Conservation (phyloP, 179 eudicot genomes). For the Corrigiola litoralis region DNA sequence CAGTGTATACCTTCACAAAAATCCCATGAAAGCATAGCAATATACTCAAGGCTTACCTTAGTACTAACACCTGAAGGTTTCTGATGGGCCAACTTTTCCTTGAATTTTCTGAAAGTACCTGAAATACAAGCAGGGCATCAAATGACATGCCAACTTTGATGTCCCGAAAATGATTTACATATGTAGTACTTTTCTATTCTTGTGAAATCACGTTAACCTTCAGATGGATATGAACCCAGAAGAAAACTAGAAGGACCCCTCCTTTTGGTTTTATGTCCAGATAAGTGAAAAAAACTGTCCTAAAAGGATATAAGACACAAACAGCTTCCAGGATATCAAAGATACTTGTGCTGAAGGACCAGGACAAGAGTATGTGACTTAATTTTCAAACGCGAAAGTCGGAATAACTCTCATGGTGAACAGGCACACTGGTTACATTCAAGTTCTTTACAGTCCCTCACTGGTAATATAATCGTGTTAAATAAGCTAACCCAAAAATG, state of each 20-base stretch:
- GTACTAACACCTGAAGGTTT: constrained; percentile 42
- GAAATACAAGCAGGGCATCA: constrained; percentile 13
- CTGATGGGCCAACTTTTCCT: constrained; percentile 63
- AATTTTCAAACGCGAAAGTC: too few relatives aligned
- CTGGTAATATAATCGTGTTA: too few relatives aligned
- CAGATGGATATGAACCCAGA: too few relatives aligned
- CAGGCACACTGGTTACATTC: too few relatives aligned
- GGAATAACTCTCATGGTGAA: too few relatives aligned
- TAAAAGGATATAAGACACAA: not conserved
- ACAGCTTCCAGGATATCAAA: not conserved
- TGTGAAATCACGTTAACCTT: too few relatives aligned
- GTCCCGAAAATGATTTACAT: too few relatives aligned
- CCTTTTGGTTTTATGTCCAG: not conserved
- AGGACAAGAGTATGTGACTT: not conserved
- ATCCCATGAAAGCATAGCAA: not conserved
- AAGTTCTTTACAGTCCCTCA: too few relatives aligned
- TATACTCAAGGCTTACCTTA: constrained; percentile 38
- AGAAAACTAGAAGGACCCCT: too few relatives aligned
- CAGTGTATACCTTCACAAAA: not conserved
- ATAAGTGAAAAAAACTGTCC: too few relatives aligned
- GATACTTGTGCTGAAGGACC: not conserved
- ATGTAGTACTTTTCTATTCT: too few relatives aligned
- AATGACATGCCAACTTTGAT: not conserved
- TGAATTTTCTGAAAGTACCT: constrained; percentile 87
- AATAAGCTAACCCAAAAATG: not conserved